Percentiles rank a stretch among this genome's conserved stretches.
Evolutionary conservation across 1,284 basidiomycete genomes (phyloP).

Genomic region (Pisolithus thermaeus): DNA sequence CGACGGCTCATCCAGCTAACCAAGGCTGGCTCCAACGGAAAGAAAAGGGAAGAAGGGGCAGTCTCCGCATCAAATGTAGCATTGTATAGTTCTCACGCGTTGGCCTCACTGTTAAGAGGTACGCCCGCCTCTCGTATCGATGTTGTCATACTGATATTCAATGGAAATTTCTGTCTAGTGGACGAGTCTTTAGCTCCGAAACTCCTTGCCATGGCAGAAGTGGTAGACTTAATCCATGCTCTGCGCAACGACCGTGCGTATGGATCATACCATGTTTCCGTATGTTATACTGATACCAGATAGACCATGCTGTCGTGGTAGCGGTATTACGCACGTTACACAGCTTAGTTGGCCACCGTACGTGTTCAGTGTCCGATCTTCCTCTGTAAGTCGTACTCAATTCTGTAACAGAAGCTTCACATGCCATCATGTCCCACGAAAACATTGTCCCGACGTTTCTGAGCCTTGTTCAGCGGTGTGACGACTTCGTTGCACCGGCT

Average conservation of each 20-base stretch:
- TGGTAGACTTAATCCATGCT: conserved; percentile 16
- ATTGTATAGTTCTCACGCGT: conserved; percentile 25
- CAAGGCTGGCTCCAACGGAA: background rate
- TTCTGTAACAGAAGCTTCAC: conserved; percentile 8
- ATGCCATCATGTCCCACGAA: conserved; percentile 6
- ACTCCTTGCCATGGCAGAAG: conserved; percentile 13
- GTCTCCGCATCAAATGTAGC: conserved; percentile 11
- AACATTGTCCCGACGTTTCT: conserved; percentile 13
- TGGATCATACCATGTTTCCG: background rate
- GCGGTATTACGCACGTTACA: conserved; percentile 18
- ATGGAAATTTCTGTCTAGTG: conserved; percentile 7
- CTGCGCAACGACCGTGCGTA: conserved; percentile 16
- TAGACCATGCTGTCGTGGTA: conserved; percentile 18
- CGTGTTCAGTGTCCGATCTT: background rate
- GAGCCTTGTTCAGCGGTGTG: conserved; percentile 14
- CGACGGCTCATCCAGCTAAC: conserved; percentile 11
- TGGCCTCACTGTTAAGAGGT: conserved; percentile 21
- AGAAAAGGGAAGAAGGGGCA: conserved; percentile 13
- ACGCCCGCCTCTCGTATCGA: background rate
- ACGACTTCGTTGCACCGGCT: conserved; percentile 28
- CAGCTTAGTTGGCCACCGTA: conserved; percentile 15
- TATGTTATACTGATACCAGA: background rate
- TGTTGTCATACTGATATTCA: background rate
- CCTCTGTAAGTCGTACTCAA: background rate
- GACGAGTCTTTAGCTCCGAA: conserved; percentile 6